Evolutionary conservation across 2,329 filamentous ascomycete species (phyloP).

Genomic region (Colletotrichum tofieldiae): DNA sequence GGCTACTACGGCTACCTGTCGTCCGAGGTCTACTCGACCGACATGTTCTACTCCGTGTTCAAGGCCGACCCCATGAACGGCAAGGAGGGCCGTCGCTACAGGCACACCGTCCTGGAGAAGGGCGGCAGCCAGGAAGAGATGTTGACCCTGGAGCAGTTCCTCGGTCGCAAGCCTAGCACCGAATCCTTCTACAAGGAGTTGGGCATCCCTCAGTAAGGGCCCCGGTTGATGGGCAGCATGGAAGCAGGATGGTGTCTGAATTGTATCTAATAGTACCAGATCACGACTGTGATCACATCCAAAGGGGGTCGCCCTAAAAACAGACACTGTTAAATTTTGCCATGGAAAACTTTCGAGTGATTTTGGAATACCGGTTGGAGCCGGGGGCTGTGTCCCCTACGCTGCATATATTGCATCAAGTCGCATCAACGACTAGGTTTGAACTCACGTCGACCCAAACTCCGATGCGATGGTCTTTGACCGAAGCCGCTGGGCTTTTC

Average conservation of each 20-base stretch:
- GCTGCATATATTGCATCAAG: neutral
- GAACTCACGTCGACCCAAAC: too few relatives aligned
- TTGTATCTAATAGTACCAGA: conserved; percentile 20
- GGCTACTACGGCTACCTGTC: conserved; percentile 85
- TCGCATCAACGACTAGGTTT: neutral
- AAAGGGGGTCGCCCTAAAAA: neutral
- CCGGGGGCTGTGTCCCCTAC: neutral
- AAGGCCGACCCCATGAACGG: conserved; percentile 84
- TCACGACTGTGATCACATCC: conserved; percentile 11
- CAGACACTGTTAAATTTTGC: neutral
- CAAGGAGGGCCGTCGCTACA: conserved; percentile 81
- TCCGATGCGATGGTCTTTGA: too few relatives aligned
- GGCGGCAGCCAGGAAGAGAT: conserved; percentile 88
- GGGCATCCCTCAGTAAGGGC: conserved; percentile 58
- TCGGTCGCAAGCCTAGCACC: conserved; percentile 82
- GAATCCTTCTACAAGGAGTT: conserved; percentile 88
- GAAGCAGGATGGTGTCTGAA: conserved; percentile 10
- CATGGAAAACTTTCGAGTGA: neutral
- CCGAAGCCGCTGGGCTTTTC: too few relatives aligned
- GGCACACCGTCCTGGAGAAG: conserved; percentile 83
- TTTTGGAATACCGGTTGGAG: neutral
- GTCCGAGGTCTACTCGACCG: conserved; percentile 85
- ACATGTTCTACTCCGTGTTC: conserved; percentile 90
- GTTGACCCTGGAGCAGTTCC: conserved; percentile 83
- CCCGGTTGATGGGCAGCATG: neutral